A percentile compares a stretch with the other conserved stretches of the same genome.
These are phyloP conservation scores for Patellifolia procumbens DNA, from an alignment of 179 eudicot genomes.

Conservation along the genomic window DNA sequence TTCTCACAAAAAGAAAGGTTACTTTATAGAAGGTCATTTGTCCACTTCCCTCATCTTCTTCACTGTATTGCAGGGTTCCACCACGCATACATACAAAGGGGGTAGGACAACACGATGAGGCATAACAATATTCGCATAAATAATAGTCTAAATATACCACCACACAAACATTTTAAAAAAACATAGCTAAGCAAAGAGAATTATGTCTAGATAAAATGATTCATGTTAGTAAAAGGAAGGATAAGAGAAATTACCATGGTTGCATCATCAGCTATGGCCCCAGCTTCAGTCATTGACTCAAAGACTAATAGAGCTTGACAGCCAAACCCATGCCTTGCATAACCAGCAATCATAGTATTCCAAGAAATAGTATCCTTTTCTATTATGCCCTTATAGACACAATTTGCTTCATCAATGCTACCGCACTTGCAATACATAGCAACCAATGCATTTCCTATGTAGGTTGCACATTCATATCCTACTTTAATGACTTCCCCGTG, in stretches of 20 bases:
- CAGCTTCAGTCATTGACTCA: constrained; percentile 12
- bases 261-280: constrained; percentile 5
- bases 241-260: constrained; percentile 9
- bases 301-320: constrained; percentile 2
- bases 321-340: constrained; percentile 21
- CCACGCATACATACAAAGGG: background rate
- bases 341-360: constrained; percentile 20
- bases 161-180: no score
- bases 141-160: background rate
- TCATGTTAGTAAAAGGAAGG: background rate
- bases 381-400: constrained; percentile 7
- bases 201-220: background rate
- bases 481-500: constrained; percentile 11
- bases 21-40: background rate
- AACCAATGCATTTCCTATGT: constrained; percentile 19
- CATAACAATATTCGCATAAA: background rate
- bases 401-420: constrained; percentile 12
- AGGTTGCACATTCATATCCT: constrained; percentile 14
- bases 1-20: no score
- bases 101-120: background rate
- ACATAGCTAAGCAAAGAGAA: background rate
- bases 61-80: no score
- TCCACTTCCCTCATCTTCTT: background rate
- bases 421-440: constrained; percentile 24
- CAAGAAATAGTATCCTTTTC: constrained; percentile 17